Evolutionary conservation across 148 eudicot species (phyloP).

Genomic region (Simmondsia chinensis): DNA sequence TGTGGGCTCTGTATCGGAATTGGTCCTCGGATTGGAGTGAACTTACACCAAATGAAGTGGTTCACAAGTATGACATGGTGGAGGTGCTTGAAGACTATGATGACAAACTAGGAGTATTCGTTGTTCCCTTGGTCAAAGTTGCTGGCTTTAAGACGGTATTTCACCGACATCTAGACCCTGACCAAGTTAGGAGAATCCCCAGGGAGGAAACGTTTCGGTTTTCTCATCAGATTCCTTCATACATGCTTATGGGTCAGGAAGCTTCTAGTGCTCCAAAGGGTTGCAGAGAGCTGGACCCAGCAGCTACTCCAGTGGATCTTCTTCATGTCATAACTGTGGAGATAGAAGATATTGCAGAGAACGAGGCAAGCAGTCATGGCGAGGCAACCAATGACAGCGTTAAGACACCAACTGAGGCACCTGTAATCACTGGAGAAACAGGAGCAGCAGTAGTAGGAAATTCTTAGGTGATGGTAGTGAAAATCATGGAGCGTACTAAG

Average conservation of each 20-base stretch:
- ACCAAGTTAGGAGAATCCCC: slow-evolving; percentile 32
- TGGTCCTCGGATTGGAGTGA: slow-evolving; percentile 77
- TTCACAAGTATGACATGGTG: slow-evolving; percentile 63
- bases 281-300: slow-evolving; percentile 68
- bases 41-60: slow-evolving; percentile 36
- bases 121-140: slow-evolving; percentile 65
- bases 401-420: slow-evolving; percentile 7
- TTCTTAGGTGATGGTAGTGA: too few relatives aligned
- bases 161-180: slow-evolving; percentile 45
- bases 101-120: slow-evolving; percentile 35
- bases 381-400: slow-evolving; percentile 3
- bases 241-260: slow-evolving; percentile 43
- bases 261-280: slow-evolving; percentile 39
- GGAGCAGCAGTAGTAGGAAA: slow-evolving; percentile 1
- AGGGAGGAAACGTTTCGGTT: slow-evolving; percentile 43
- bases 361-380: slow-evolving; percentile 10
- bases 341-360: slow-evolving; percentile 17
- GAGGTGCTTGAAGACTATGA: slow-evolving; percentile 50
- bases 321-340: slow-evolving; percentile 31
- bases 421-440: slow-evolving; percentile 3
- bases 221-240: slow-evolving; percentile 59
- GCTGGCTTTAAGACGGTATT: slow-evolving; percentile 71
- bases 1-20: slow-evolving; percentile 64
- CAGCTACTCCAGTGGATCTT: slow-evolving; percentile 52
- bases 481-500: too few relatives aligned